Evolutionary conservation across 2,329 filamentous ascomycete species (phyloP), one percentile per base, ranked within the genome.

Genomic region (Monosporascus sp.): DNA sequence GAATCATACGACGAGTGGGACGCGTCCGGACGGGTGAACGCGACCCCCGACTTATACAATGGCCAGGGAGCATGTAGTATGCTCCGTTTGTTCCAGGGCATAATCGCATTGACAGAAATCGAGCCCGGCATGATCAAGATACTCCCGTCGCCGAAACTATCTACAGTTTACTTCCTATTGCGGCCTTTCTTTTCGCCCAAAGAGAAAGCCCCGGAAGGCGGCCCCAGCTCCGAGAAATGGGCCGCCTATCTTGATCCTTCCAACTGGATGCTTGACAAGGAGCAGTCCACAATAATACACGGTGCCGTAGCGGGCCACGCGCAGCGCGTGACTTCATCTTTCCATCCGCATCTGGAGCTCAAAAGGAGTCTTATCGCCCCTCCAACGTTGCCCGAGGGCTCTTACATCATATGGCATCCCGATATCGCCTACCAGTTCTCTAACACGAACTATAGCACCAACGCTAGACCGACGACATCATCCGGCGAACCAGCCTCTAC

Each of bases 401-500:
- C 82, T 70, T 82, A 82, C 63, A 78, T 82, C 55, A 68, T 82
- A 59, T 82, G 79, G 79, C 79, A 82, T 60, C 78, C 78, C 22
- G 79, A 82, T 58, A 73, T 81, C 55, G 75, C 79, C 7, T 82
- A 82, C 65, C 78, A 79, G 59, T 79, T 82, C 62, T 66, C 65
- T 45, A 67, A 67, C 46, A 65, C 64, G 53, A 75, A 71, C 58
- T 63, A 69, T 58, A 67, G 66, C 50, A 65, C 58, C 38, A 66
- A 54, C 46, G 74, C 68, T 48, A 58, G 64, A 11, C 68, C 68
- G 6, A 63, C 65, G 9, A 64, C 66, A 3, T 51, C 55, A 9
- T 49, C 53, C 2, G 56, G 51, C 5, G 55, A 51, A 35, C 51
- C 54, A 37, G 35, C 52, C 28, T 51, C 57, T 50, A 51, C 62